Conservation (phyloP, 2,329 filamentous ascomycete species). For the Cylindrodendrum hubeiense region DNA sequence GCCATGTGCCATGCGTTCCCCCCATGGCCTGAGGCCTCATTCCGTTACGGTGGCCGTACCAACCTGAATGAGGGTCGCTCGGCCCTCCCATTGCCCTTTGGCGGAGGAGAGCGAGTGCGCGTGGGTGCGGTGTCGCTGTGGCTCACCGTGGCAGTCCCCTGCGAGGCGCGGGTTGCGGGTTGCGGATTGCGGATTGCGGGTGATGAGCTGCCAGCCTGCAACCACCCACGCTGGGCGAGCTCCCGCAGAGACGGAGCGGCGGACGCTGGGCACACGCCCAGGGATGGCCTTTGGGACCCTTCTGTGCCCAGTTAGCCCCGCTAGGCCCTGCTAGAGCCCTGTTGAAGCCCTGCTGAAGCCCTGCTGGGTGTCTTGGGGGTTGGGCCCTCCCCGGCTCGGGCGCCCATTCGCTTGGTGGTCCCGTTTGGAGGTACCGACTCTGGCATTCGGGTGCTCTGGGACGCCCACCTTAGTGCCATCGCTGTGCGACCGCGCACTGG, state of each 20-base stretch:
- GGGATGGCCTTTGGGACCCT: background rate
- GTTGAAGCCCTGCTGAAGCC: conserved; percentile 15
- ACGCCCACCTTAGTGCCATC: conserved; percentile 7
- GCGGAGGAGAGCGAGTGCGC: background rate
- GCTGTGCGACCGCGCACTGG: conserved; percentile 16
- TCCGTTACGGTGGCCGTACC: background rate
- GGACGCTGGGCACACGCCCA: conserved; percentile 20
- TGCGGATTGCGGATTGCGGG: too few species aligned
- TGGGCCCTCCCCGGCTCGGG: conserved; percentile 18
- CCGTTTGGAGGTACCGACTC: conserved; percentile 10
- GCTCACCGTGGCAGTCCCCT: conserved; percentile 3
- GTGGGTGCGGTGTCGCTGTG: background rate
- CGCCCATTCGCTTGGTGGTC: conserved; percentile 23
- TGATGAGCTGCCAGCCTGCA: background rate
- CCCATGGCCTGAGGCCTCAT: background rate
- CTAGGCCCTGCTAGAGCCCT: conserved; percentile 1
- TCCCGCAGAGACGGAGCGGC: conserved; percentile 5
- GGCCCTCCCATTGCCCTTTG: background rate
- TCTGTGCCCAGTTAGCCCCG: conserved; percentile 5
- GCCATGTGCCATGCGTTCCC: background rate
- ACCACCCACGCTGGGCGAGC: background rate
- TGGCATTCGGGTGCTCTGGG: conserved; percentile 5
- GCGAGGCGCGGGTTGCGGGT: too few species aligned
- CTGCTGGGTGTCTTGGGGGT: conserved; percentile 23
- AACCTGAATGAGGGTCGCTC: background rate